Evolutionary conservation across 805 yeast species (phyloP), one percentile per base, ranked within the genome.

Genomic region (Cyberlindnera suaveolens): DNA sequence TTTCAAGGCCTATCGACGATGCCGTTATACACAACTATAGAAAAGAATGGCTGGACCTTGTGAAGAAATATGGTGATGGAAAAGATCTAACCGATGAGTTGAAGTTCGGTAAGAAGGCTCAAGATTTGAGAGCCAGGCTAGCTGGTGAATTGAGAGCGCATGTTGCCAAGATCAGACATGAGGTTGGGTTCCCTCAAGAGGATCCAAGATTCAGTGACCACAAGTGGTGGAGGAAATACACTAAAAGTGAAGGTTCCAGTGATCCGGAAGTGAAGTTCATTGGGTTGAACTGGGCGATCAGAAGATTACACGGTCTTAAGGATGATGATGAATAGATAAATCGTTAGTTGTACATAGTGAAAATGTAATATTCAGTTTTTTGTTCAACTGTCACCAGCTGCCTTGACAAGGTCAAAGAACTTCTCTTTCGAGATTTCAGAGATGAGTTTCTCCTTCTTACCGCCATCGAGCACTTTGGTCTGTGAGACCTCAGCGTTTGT

Each of bases 381-480:
- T 15, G 14, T 36, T 37, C 26, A 30, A 26, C 38, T 41, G n/a
- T 76, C 74, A 41, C 85, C 90, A 3, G 89, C 89, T 35, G 83
- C 83, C 62, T 81, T 84, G 31, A 90, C 93, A 62, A 90, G 70
- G 63, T 89, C 96, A 63, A 90, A 74, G 58, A 90, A 90, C 61
- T 80, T 85, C 60, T 89, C 96, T 62, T 90, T 91, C 5, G 96
- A 83, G 42, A 90, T 74, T 54, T 89, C 96, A 34, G 79, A 82
- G 53, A 82, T 73, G 46, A 82, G 61, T 47, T 80, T 77, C 51
- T 82, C 82, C 52, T 74, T 68, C 61, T 72, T 75, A 16, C 64
- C 66, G 43, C 57, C 62, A 19, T 67, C 56, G 36, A 65, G 53
- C 14, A 65, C 67, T 60, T 78, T 53, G 17, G 71, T 79, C 13